Base-by-base conservation (phyloP, 148 eudicot species). In the Linanthus parryae region DNA sequence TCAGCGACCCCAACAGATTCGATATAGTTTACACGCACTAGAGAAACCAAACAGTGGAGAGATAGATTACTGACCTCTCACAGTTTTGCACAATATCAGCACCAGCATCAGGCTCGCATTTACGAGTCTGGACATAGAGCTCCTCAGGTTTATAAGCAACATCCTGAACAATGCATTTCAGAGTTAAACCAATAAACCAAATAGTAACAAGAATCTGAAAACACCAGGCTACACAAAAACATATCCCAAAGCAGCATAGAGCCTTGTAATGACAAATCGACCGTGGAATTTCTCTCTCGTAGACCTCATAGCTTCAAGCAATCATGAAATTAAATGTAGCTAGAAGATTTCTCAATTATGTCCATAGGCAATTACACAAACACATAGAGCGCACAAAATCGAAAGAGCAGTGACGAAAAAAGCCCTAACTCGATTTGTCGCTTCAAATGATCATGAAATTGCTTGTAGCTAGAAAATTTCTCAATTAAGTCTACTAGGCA, bases 131-230 rank as follows among this genome's bases (percentile, higher is more conserved):
- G 50, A 86, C 80, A 59, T 59, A 76, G 22, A 65, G 77, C 49
- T 91, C 97, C 48, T 80, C 72, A 25, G 95, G 97, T 61, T 68
- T 85, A 65, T 91, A 91, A 20, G 84, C 74, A 27, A 91, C 95
- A 63, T 91, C 95, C 95, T 83, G 54, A 16, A 59, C 52, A 19
- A 31, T 37, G 61, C 7, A 3, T 56, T 44, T 20, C n/a, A 52
- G 28, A 14, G 8, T 14, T 26, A 37, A 23, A 30, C 4, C 14
- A 15, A 31, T 42, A 48, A 18, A 42, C 55, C 34, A 15, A 2
- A 51, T 7, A 12, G 44, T 25, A 18, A 51, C 20, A 39, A 31
- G 2, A 31, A 2, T 21, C 12, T 4, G 8, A 51, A 12, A 16
- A 27, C 16, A 3, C 20, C 7, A 14, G 5, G 24, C 2, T 22